Evolutionary conservation across 371 early-diverging fungal genomes (phyloP), one percentile per base, ranked within the genome.

Genomic region (Mycotypha africana): DNA sequence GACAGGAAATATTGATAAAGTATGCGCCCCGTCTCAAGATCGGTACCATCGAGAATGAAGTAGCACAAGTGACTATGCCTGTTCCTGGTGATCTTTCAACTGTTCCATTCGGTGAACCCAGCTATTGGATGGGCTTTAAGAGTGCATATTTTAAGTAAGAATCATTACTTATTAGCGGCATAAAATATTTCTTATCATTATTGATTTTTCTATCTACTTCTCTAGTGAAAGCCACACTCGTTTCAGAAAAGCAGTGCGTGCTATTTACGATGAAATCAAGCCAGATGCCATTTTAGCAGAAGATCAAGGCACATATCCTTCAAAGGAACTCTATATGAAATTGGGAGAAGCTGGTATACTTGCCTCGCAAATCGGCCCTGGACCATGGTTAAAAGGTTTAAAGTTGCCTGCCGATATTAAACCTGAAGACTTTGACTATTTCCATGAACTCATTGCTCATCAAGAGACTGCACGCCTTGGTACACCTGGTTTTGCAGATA

Each of bases 381-480:
- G 62, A n/a, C 60, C 61, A 37, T 52, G 75, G 78, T 46, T 61
- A 6, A 59, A 57, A 45, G 64, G 62, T 3, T 32, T 54, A 21
- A 48, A 60, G 41, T 35, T 72, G 3, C 66, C 73, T 31, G 80
- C 70, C 21, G 74, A 65, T 40, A 65, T 85, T 20, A 45, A 51
- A 4, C 65, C 74, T 14, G 75, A 63, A 17, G 79, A 88, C 34
- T 88, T 73, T 51, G 87, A 89, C 59, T 65, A 75, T 24, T 92
- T 92, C 76, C 89, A 88, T 42, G 76, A 86, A 53, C 80, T 88
- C 47, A 83, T 92, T 56, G 67, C 87, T 41, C 65, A 74, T 59
- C 89, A 91, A 54, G 93, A 92, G 58, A 62, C 89, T 12, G 75
- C 84, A 24, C 80, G 93, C 31, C 76, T 85, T 51, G 91, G 89